Evolutionary conservation across 345 rosid genomes (phyloP).

Genomic region (Euphorbia pulcherrima): DNA sequence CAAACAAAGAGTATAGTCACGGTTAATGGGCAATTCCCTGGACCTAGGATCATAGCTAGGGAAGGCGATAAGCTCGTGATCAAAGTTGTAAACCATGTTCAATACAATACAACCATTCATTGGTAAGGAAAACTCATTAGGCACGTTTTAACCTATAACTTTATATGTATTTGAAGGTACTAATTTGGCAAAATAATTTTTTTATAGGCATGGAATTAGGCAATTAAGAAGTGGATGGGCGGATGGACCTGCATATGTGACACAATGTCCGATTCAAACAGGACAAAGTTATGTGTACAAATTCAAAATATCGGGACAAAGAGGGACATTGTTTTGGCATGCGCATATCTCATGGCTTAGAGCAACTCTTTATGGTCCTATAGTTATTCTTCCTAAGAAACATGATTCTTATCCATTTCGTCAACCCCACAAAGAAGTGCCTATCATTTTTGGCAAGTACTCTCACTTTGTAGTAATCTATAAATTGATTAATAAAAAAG

Average conservation of each 20-base stretch:
- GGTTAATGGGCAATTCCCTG: conserved; percentile 65
- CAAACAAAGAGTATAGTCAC: conserved; percentile 67
- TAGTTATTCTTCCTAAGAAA: conserved; percentile 46
- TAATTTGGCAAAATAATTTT: too few relatives aligned
- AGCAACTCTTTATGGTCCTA: conserved; percentile 42
- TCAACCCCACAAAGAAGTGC: conserved; percentile 42
- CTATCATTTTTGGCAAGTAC: conserved; percentile 41
- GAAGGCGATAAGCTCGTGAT: conserved; percentile 68
- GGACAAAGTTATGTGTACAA: conserved; percentile 44
- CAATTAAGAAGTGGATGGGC: conserved; percentile 56
- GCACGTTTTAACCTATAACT: too few relatives aligned
- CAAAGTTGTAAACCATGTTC: conserved; percentile 63
- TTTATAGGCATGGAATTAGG: conserved; percentile 44
- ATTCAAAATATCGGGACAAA: conserved; percentile 46
- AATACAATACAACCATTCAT: conserved; percentile 60
- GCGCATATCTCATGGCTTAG: conserved; percentile 54
- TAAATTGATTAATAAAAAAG: background rate
- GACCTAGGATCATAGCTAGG: conserved; percentile 61
- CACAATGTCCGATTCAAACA: conserved; percentile 53
- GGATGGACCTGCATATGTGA: conserved; percentile 51
- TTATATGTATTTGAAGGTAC: too few relatives aligned
- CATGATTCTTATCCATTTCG: conserved; percentile 44
- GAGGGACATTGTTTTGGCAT: conserved; percentile 59
- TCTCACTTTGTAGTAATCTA: background rate
- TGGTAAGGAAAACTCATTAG: conserved; percentile 38